These are phyloP conservation scores for Suillus alpinus DNA, from an alignment of 768 basidiomycete genomes.

Conservation along the genomic window DNA sequence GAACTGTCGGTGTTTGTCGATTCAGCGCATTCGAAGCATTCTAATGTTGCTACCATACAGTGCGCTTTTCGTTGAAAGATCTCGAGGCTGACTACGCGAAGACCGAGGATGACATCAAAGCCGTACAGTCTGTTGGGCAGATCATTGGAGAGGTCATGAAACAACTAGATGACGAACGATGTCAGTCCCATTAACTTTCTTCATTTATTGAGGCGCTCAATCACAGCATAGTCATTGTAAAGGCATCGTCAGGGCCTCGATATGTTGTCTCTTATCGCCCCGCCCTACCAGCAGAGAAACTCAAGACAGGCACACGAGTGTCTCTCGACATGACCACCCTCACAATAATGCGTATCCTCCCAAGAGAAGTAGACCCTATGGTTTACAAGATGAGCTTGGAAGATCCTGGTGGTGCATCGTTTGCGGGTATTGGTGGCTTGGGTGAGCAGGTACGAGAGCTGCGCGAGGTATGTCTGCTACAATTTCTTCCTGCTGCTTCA, in stretches of 20 bases:
- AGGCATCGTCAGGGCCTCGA: conserved; percentile 96
- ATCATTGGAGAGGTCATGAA: conserved; percentile 99
- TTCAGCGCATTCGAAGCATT: neutral
- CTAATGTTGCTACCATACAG: conserved; percentile 37
- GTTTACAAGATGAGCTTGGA: conserved; percentile 99
- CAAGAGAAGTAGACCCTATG: conserved; percentile 94
- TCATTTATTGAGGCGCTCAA: neutral
- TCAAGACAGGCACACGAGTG: conserved; percentile 92
- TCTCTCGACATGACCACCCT: conserved; percentile 99
- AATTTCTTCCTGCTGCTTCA: neutral
- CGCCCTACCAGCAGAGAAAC: conserved; percentile 84
- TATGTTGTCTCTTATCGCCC: conserved; percentile 98
- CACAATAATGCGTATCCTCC: conserved; percentile 97
- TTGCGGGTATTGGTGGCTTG: conserved; percentile 95
- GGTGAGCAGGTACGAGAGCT: conserved; percentile 95
- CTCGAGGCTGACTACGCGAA: conserved; percentile 88
- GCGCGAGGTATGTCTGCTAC: conserved; percentile 65
- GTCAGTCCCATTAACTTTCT: conserved; percentile 44
- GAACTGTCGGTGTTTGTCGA: conserved; percentile 61
- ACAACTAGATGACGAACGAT: conserved; percentile 95
- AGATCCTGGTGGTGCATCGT: conserved; percentile 92
- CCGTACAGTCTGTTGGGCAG: conserved; percentile 97
- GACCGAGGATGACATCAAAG: conserved; percentile 99
- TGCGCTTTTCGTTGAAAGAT: conserved; percentile 88
- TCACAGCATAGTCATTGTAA: conserved; percentile 81